Base-by-base conservation (phyloP, 768 basidiomycete species). In the Rubroboletus satanas region DNA sequence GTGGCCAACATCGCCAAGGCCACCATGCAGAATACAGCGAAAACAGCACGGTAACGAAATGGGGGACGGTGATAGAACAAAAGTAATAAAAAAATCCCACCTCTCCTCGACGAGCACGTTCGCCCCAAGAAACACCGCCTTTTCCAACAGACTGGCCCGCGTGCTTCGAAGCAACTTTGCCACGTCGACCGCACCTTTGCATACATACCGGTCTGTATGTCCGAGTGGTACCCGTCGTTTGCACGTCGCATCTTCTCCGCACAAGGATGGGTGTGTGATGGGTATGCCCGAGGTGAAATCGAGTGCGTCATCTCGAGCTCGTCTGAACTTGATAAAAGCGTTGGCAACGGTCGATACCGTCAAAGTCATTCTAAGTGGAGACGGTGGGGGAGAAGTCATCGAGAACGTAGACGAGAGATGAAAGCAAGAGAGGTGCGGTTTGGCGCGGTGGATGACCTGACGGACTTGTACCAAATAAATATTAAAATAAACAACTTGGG, bases 31-130 rank as follows among this genome's bases (percentile, higher is more conserved):
- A 3, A 5, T 3, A 26, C 26, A 26, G 3, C 26, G 26, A 5
- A 26, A 26, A 26, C 26, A 26, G 26, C 26, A 5, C 4, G 26
- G 26, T 0, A 26, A 3, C 26, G 26, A 3, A 26, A 5, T 26
- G 26, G 26, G 26, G 26, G 26, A 26, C 26, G 26, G 26, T 26
- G 26, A 26, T 26, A 26, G 26, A 26, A 26, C 26, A 26, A 26
- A 26, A 1, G 26, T 26, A 26, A 26, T n/a, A 26, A 26, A 26
- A 26, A 26, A 26, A 26, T 26, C 26, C 44, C 64, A 89, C 88
- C 79, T 75, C 65, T 90, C 88, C 39, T 89, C 82, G 3, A 84
- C 78, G 51, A 90, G 75, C 1, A 80, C 81, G 61, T 83, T 84
- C 4, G 78, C 83, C 15, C 82, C 84, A 18, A 79, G 58, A 9